Conservation (phyloP, 208 protist species). For the Wallacemonas sp. region DNA sequence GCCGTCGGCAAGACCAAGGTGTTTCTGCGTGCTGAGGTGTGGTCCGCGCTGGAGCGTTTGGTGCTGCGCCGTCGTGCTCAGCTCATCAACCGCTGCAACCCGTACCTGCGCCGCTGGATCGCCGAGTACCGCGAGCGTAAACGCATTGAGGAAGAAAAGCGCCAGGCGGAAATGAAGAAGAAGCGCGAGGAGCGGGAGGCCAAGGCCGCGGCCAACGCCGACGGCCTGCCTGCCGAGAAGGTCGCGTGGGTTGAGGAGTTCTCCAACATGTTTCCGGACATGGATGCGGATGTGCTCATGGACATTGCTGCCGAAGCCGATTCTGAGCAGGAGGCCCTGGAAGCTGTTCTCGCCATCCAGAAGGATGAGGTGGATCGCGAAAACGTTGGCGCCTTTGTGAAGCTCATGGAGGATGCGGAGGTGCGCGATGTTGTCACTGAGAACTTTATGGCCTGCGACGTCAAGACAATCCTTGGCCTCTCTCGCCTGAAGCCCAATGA, state of each 20-base stretch:
- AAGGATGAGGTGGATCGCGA: conserved; percentile 55
- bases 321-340: conserved; percentile 50
- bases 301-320: conserved; percentile 64
- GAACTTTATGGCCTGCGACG: conserved; percentile 49
- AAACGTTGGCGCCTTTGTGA: conserved; percentile 48
- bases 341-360: conserved; percentile 58
- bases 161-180: conserved; percentile 45
- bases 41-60: conserved; percentile 78
- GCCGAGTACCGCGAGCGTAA: conserved; percentile 65
- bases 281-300: conserved; percentile 52
- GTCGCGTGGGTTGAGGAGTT: conserved; percentile 65
- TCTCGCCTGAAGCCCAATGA: conserved; percentile 50
- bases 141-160: conserved; percentile 55
- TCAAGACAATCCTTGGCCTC: conserved; percentile 62
- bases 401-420: conserved; percentile 54
- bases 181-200: conserved; percentile 54
- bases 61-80: conserved; percentile 65
- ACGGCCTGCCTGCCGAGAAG: conserved; percentile 45
- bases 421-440: conserved; percentile 44
- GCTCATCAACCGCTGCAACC: conserved; percentile 63
- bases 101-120: conserved; percentile 73
- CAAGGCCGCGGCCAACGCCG: conserved; percentile 37
- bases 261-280: conserved; percentile 58
- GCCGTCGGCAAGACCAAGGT: conserved; percentile 88
- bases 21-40: conserved; percentile 84